phyloP scores from a whole-genome alignment of 1,284 basidiomycete genomes.

The Puccinia triticina region DNA sequence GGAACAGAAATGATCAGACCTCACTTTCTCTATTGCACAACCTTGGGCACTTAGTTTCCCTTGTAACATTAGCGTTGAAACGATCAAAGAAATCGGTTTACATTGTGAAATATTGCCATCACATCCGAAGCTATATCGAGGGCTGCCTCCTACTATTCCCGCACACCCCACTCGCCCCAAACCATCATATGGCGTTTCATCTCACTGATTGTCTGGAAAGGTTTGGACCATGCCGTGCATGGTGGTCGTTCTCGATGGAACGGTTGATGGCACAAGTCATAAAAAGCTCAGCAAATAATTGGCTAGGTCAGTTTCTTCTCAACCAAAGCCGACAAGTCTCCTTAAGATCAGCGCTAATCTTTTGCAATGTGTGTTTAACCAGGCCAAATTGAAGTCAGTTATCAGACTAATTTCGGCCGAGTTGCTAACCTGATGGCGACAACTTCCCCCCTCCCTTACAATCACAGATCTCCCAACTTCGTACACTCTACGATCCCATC shows the following conservation, averaged over 20 bases:
- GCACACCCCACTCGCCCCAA: neutral
- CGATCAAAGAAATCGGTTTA: neutral
- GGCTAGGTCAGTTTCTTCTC: neutral
- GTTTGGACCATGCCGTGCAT: slow-evolving; percentile 20
- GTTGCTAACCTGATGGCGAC: too few relatives aligned
- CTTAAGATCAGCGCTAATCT: neutral
- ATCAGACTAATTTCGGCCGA: too few relatives aligned
- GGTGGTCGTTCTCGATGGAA: slow-evolving; percentile 35
- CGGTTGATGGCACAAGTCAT: neutral
- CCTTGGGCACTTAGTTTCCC: neutral
- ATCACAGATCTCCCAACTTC: too few relatives aligned
- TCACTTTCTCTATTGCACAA: slow-evolving; percentile 19
- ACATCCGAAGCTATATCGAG: neutral
- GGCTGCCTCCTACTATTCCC: slow-evolving; percentile 2
- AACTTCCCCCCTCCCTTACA: too few relatives aligned
- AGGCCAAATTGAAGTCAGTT: too few relatives aligned
- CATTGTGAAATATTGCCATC: neutral
- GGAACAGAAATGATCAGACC: neutral
- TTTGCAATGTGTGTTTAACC: too few relatives aligned
- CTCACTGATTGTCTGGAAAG: slow-evolving; percentile 8
- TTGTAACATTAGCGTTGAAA: slow-evolving; percentile 30
- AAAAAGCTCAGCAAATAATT: neutral
- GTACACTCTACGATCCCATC: too few relatives aligned
- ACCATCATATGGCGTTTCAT: slow-evolving; percentile 44
- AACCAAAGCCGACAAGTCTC: too few relatives aligned